These are phyloP conservation scores for Nemania sp. DNA, from an alignment of 2,329 filamentous ascomycete genomes.

Conservation along the genomic window DNA sequence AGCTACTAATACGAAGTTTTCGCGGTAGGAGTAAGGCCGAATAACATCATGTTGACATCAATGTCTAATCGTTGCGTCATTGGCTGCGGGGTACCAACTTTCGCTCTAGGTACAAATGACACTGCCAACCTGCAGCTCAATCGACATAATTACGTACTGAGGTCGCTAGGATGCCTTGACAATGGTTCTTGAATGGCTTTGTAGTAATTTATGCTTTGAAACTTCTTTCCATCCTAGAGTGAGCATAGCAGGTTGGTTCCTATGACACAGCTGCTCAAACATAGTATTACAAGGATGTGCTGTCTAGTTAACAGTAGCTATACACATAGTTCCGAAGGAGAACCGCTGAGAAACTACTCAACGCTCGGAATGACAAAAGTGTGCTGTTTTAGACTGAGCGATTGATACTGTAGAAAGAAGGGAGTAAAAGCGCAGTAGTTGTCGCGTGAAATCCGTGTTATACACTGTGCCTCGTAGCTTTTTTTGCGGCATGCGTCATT, in stretches of 20 bases:
- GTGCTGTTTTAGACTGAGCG: not conserved
- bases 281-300: not conserved
- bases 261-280: not conserved
- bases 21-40: not conserved
- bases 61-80: conserved; percentile 7
- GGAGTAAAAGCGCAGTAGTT: not conserved
- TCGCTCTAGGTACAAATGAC: no score
- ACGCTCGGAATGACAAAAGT: not conserved
- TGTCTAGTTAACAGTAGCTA: not conserved
- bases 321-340: not conserved
- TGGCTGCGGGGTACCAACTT: not conserved
- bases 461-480: not conserved
- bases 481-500: conserved; percentile 29
- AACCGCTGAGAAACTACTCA: not conserved
- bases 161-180: not conserved
- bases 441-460: not conserved
- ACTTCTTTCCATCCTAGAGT: not conserved
- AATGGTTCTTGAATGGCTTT: no score
- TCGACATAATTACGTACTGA: conserved; percentile 1
- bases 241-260: not conserved
- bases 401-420: no score
- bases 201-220: not conserved
- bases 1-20: not conserved
- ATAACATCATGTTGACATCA: conserved; percentile 24
- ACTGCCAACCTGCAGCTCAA: no score